Evolutionary conservation across 805 yeast species (phyloP), one percentile per base, ranked within the genome.

Genomic region (Myxozyma melibiosi): DNA sequence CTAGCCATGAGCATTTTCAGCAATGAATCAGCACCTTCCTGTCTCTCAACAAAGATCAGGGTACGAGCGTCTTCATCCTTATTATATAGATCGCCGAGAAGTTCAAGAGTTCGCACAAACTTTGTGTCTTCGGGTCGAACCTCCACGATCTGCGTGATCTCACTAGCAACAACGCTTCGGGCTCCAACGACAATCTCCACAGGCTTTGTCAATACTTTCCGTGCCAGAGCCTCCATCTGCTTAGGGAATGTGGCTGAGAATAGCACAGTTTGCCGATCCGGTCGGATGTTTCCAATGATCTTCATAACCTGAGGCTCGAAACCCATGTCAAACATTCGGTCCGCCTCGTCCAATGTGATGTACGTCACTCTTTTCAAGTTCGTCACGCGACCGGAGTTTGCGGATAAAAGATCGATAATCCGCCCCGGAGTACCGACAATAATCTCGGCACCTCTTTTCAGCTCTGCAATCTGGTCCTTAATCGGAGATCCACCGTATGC

Each of bases 381-480:
- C 2, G 87, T 77, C 0, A 90, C 81, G 49, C 89, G 78, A 0
- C 97, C 97, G 37, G 81, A 74, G 68, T 92, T 92, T 2, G 95
- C 85, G 1, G 96, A 83, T 30, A 94, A 73, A 40, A 94, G 73
- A 72, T 94, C 99, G 53, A 94, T 92, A 63, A 94, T 80, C 58
- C 99, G 76, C 0, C 99, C 99, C 0, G 99, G 99, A 0, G 99
- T 94, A 1, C 96, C 96, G 13, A 94, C 90, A 1, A 92, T 76
- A 14, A 94, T 77, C 57, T 90, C 90, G 13, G 85, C 83, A 0
- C 94, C 92, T 55, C 82, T 81, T 66, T 88, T 89, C 57, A 92
- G 69, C 22, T 82, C 87, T 1, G 90, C 84, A 45, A 92, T 91
- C 67, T 92, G 97, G 11, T 79, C 76, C 60, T 89, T 87, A 38